A percentile compares a stretch with the other conserved stretches of the same genome.
Conservation (phyloP, 2,329 filamentous ascomycete species). For the Ceratocystis smalleyi region DNA sequence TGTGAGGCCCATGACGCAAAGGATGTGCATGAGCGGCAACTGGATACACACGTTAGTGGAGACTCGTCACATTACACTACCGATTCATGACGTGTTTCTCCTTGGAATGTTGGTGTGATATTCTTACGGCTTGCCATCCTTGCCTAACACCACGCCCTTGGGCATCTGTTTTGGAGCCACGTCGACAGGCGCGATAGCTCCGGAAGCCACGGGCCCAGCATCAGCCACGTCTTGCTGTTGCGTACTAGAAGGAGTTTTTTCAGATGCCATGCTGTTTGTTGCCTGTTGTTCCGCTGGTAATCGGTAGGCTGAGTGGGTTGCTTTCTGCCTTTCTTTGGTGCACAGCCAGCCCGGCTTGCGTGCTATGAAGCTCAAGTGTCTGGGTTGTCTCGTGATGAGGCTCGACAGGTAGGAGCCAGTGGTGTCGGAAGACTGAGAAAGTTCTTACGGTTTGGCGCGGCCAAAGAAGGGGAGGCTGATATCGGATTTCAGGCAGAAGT, state of each 20-base stretch:
- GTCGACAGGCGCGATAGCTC: constrained; percentile 10
- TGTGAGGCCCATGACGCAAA: constrained; percentile 47
- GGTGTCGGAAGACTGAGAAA: no score
- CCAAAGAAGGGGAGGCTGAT: no score
- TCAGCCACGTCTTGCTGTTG: not conserved
- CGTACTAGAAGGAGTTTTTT: not conserved
- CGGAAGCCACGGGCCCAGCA: not conserved
- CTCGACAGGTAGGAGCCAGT: no score
- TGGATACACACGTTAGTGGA: constrained; percentile 23
- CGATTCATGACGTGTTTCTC: not conserved
- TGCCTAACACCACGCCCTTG: constrained; percentile 59
- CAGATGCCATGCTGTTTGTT: not conserved
- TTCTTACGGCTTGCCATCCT: constrained; percentile 70
- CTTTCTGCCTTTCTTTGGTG: not conserved
- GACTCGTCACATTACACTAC: not conserved
- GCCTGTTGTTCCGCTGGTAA: not conserved
- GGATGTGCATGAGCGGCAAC: constrained; percentile 57
- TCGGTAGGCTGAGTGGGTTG: not conserved
- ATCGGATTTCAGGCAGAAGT: not conserved
- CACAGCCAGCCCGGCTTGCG: not conserved
- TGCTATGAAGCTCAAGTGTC: not conserved
- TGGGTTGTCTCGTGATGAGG: no score
- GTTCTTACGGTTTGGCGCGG: no score
- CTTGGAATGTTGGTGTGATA: not conserved
- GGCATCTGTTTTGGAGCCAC: constrained; percentile 40